Percentiles rank a stretch among this genome's conserved stretches.
Evolutionary conservation across 305 asterid genomes (phyloP).

Genomic region (Fraxinus platypoda): DNA sequence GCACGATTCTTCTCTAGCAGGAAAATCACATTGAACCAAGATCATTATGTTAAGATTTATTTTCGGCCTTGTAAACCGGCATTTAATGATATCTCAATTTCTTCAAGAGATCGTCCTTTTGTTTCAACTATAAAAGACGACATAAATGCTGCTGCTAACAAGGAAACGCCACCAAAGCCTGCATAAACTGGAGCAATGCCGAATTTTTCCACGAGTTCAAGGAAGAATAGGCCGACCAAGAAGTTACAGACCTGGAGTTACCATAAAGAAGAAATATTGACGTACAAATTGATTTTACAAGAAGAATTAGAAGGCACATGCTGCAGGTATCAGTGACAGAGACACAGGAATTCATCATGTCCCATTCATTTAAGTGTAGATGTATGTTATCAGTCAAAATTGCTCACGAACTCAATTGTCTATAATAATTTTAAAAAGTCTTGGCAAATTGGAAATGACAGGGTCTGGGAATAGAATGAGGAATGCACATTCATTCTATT

Average conservation of each 20-base stretch:
- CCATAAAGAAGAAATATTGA: neutral
- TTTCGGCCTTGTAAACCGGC: constrained; percentile 27
- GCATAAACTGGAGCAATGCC: constrained; percentile 71
- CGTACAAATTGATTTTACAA: neutral
- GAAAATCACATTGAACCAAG: neutral
- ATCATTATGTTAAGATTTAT: neutral
- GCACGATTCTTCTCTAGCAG: neutral
- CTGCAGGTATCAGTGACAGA: neutral
- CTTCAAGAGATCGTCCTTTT: constrained; percentile 80
- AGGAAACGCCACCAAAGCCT: constrained; percentile 58
- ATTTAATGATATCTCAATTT: constrained; percentile 68
- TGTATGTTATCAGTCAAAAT: neutral
- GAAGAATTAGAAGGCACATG: neutral
- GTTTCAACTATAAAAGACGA: constrained; percentile 65
- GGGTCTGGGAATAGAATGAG: neutral
- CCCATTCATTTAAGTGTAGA: neutral
- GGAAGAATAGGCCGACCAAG: constrained; percentile 79
- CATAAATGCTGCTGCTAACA: constrained; percentile 68
- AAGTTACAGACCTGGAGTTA: constrained; percentile 73
- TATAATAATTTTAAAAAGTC: too few species aligned
- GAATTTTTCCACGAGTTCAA: constrained; percentile 60
- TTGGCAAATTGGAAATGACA: neutral
- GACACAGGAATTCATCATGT: neutral
- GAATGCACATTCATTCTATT: neutral
- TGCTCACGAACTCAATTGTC: neutral